Conservation (phyloP, 495 filamentous ascomycete species). For the Polyplosphaeria fusca region DNA sequence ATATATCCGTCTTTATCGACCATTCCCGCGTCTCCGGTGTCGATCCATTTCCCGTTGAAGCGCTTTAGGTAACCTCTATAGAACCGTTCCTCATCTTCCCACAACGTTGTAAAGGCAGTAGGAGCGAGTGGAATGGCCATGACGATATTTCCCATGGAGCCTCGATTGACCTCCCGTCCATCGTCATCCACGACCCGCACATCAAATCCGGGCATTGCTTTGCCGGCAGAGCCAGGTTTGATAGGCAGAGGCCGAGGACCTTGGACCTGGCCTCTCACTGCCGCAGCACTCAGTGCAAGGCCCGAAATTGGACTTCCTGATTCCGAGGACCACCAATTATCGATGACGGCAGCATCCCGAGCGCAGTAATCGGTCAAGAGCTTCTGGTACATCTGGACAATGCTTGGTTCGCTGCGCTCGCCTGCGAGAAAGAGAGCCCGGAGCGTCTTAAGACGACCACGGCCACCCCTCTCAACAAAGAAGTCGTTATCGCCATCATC, state of each 20-base stretch:
- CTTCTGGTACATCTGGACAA: conserved; percentile 73
- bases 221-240: conserved; percentile 83
- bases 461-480: conserved; percentile 58
- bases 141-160: conserved; percentile 89
- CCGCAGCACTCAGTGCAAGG: conserved; percentile 60
- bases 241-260: conserved; percentile 48
- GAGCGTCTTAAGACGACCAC: conserved; percentile 64
- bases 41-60: conserved; percentile 76
- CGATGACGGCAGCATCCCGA: conserved; percentile 65
- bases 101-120: conserved; percentile 79
- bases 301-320: conserved; percentile 87
- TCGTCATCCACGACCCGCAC: conserved; percentile 77
- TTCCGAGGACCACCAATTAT: conserved; percentile 97
- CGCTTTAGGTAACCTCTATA: conserved; percentile 76
- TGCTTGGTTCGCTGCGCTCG: conserved; percentile 83
- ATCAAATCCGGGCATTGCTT: conserved; percentile 87
- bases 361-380: conserved; percentile 64
- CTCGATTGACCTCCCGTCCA: conserved; percentile 62
- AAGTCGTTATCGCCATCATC: conserved; percentile 73
- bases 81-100: conserved; percentile 79
- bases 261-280: conserved; percentile 41
- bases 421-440: conserved; percentile 81
- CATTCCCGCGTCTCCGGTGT: conserved; percentile 87
- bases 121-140: conserved; percentile 77
- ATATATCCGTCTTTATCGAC: conserved; percentile 80